Base-by-base conservation (phyloP, 768 basidiomycete species). In the Dacryopinax primogenitus region DNA sequence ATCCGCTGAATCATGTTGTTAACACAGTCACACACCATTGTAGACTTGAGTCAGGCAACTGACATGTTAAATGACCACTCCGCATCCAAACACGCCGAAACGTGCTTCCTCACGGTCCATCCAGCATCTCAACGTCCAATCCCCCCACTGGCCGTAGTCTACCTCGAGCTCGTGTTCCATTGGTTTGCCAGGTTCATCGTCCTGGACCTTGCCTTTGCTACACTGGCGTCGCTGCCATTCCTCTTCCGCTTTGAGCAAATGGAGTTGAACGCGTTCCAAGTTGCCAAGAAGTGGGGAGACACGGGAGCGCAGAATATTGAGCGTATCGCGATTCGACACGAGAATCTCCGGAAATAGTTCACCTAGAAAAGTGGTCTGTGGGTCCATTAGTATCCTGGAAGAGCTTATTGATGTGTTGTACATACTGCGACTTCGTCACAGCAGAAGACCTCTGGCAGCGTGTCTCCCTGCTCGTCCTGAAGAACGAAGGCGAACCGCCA, bases 401-500 rank as follows among this genome's bases (percentile, higher is more conserved):
- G 23, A 13, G 12, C 18, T 13, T 13, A 4, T 23, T 9, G 32
- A 13, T 23, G 23, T 18, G 41, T 6, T 18, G 4, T 37, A 30
- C 51, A 30, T 58, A 58, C 51, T 15, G 51, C 51, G 32, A 4
- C 26, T 9, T 58, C 51, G 32, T 58, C 51, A 18, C 51, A 58
- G 51, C 51, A 58, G 51, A 58, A 58, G 13, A 58, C 51, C 9
- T 30, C 32, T 18, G 51, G 51, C 12, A 58, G 30, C 18, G 51
- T 32, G 9, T 58, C 51, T 26, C 51, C 51, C 4, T 58, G 51
- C 51, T 58, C 51, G 51, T 58, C 51, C 30, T 58, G 51, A 23
- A 58, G 51, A 6, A 58, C 51, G 18, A 58, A 58, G 13, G 51
- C 51, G 18, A 58, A 58, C 13, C 51, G 51, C 51, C 51, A 58